Evolutionary conservation across 2,329 filamentous ascomycete genomes (phyloP), one percentile per base, ranked within the genome.

Genomic region (Colletotrichum camelliae): DNA sequence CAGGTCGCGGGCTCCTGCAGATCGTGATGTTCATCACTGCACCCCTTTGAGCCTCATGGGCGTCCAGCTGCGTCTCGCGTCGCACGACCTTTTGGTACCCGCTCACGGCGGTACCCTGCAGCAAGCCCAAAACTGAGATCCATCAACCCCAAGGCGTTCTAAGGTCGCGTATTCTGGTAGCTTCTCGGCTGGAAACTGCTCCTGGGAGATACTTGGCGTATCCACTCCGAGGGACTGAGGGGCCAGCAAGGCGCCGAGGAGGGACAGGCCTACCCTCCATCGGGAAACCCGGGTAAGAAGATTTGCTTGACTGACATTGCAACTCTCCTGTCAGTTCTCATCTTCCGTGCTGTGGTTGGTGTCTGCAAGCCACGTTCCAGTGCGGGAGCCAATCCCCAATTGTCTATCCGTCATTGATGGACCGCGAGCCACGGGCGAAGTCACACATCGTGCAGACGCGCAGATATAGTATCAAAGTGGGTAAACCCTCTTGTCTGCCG

Each of bases 41-140:
- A 60, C 58, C 24, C 57, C 74, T 64, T 75, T 76, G 70, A 76
- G 74, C 74, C 74, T 76, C 70, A 74, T 65, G 58, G 70, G 57
- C 43, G 21, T 74, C 33, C 43, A 48, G 57, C 43, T 52, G 70
- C 58, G 73, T 60, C 70, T 74, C 35, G 62, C 13, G 74, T 61
- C 64, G 64, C 74, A 76, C 70, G 35, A 65, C 39, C 43, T 37
- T 52, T 21, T 48, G 70, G 58, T 62, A 70, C 35, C 74, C 58
- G 43, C 29, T 33, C n/a, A 43, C 39, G 35, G 65, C 48, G 64
- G 48, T 21, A 39, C 70, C 64, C 70, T 74, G 74, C 70, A 74
- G 43, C 57, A 64, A 33, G 64, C 64, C 48, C 18, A 29, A 69
- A 69, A 69, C 29, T 60, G 65, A 57, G 57, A 58, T 37, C 52